Evolutionary conservation across 2,329 filamentous ascomycete genomes (phyloP).

Genomic region (Canariomyces notabilis): DNA sequence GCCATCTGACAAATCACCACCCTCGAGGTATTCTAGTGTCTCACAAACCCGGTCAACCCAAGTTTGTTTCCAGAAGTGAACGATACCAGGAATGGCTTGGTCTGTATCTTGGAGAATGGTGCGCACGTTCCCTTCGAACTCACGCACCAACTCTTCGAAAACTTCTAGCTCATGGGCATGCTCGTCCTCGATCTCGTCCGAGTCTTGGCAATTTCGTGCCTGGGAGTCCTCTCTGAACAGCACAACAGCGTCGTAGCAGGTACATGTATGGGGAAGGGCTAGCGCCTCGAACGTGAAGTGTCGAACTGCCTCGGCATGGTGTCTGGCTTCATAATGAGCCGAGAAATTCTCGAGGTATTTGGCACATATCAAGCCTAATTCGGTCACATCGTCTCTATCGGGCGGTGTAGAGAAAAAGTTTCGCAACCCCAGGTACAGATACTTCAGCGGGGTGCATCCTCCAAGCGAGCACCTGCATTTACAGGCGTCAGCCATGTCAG

Average conservation of each 20-base stretch:
- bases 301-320: not conserved
- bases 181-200: not conserved
- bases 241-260: not conserved
- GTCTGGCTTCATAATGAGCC: not conserved
- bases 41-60: not conserved
- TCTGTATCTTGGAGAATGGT: not conserved
- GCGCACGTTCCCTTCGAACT: not conserved
- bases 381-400: not conserved
- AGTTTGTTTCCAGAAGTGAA: not conserved
- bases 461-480: constrained; percentile 1
- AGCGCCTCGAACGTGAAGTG: not conserved
- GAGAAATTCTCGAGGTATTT: not conserved
- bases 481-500: constrained; percentile 1
- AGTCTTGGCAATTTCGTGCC: not conserved
- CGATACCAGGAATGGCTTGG: not conserved
- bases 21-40: not conserved
- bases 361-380: not conserved
- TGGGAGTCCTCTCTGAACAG: not conserved
- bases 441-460: constrained; percentile 3
- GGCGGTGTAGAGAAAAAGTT: not conserved
- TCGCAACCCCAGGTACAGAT: not conserved
- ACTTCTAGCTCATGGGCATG: not conserved
- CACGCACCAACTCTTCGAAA: constrained; percentile 2
- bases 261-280: not conserved
- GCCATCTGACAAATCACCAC: not conserved